phyloP scores from a whole-genome alignment of 805 yeast genomes.

The Cyberlindnera maclurae region DNA sequence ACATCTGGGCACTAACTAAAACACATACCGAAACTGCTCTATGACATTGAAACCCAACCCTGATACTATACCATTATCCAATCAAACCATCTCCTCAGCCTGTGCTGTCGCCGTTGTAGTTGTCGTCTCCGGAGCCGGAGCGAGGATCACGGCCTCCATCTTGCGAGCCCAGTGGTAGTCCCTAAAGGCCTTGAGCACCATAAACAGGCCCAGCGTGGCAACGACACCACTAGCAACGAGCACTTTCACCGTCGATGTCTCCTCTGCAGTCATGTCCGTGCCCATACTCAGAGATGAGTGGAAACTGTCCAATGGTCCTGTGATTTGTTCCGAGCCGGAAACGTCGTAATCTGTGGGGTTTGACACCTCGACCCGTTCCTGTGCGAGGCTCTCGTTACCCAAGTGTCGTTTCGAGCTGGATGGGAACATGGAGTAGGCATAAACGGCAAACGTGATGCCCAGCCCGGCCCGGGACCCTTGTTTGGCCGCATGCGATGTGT shows the following conservation, averaged over 20 bases:
- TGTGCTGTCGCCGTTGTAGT: neutral
- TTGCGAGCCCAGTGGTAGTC: conserved; percentile 73
- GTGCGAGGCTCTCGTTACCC: conserved; percentile 16
- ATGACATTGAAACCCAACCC: too few species aligned
- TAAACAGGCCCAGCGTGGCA: conserved; percentile 60
- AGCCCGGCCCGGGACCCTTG: conserved; percentile 92
- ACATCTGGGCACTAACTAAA: neutral
- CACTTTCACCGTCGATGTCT: conserved; percentile 2
- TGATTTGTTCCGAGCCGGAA: conserved; percentile 21
- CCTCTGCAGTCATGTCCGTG: conserved; percentile 10
- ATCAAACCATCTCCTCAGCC: conserved; percentile 7
- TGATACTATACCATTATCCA: too few species aligned
- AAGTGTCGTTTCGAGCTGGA: conserved; percentile 25
- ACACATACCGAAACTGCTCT: too few species aligned
- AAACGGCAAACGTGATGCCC: conserved; percentile 74
- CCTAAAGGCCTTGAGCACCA: conserved; percentile 57
- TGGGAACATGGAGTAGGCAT: conserved; percentile 55
- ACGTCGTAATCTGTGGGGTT: conserved; percentile 54
- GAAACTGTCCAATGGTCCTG: conserved; percentile 23
- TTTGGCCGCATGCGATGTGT: conserved; percentile 95
- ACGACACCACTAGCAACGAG: conserved; percentile 50
- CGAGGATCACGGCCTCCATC: conserved; percentile 59
- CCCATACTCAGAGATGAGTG: conserved; percentile 18
- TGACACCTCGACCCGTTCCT: conserved; percentile 40
- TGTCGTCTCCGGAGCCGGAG: conserved; percentile 29